Conservation (phyloP, 306 rosid species). For the Morella rubra region DNA sequence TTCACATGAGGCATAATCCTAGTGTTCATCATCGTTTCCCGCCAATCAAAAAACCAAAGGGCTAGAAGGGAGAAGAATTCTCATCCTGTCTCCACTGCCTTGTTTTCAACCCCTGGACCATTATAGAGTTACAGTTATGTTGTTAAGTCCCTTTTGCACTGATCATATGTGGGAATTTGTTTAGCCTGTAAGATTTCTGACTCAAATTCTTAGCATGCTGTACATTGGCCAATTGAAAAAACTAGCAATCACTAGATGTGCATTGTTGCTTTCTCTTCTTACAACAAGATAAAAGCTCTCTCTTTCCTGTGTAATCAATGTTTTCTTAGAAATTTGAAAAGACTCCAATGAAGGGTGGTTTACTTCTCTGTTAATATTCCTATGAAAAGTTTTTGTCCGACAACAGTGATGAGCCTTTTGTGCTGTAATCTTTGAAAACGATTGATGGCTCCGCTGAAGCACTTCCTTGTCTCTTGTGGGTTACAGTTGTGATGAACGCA, state of each 20-base stretch:
- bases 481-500: slow-evolving; percentile 87
- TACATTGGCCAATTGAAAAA: neutral
- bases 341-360: neutral
- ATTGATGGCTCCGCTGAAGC: slow-evolving; percentile 17
- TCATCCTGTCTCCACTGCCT: neutral
- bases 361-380: neutral
- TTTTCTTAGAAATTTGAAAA: neutral
- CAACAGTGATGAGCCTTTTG: neutral
- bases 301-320: neutral
- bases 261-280: neutral
- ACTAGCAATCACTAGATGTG: neutral
- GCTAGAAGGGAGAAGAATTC: neutral
- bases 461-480: slow-evolving; percentile 34
- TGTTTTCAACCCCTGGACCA: neutral
- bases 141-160: neutral
- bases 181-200: neutral
- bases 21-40: neutral
- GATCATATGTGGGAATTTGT: neutral
- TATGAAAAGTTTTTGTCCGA: slow-evolving; percentile 6
- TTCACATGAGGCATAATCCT: neutral
- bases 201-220: neutral
- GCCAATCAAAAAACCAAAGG: neutral
- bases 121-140: neutral
- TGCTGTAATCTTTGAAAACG: slow-evolving; percentile 5
- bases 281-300: neutral